Evolutionary conservation across 768 basidiomycete species (phyloP).

Genomic region (Terana coerulea): DNA sequence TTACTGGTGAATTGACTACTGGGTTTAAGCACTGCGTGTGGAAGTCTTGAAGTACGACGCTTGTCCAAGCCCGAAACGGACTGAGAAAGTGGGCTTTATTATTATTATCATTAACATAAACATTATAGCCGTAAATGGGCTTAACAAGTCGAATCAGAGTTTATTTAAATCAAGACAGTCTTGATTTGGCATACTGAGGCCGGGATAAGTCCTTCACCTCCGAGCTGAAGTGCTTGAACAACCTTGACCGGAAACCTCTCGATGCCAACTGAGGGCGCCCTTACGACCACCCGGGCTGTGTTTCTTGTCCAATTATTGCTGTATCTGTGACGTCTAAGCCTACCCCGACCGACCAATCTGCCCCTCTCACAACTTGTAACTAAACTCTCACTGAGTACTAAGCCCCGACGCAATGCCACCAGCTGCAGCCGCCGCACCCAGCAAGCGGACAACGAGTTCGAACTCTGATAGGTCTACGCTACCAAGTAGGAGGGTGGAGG

Average conservation of each 20-base stretch:
- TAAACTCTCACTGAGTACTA: constrained; percentile 2
- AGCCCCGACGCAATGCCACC: constrained; percentile 20
- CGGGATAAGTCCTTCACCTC: constrained; percentile 1
- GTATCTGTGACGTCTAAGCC: neutral
- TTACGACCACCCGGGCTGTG: neutral
- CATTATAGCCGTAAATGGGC: too few relatives aligned
- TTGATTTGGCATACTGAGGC: constrained; percentile 3
- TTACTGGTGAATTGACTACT: too few relatives aligned
- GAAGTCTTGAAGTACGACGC: too few relatives aligned
- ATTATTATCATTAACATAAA: too few relatives aligned
- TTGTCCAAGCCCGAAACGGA: too few relatives aligned
- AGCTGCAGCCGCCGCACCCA: constrained; percentile 15
- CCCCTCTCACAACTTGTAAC: neutral
- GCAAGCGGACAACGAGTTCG: constrained; percentile 18
- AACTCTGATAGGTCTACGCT: constrained; percentile 12
- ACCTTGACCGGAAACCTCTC: neutral
- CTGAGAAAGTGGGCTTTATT: too few relatives aligned
- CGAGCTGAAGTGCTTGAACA: constrained; percentile 1
- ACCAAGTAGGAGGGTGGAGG: constrained; percentile 35
- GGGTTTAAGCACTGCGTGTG: too few relatives aligned
- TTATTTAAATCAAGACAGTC: too few relatives aligned
- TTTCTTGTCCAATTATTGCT: constrained; percentile 8
- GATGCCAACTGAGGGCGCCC: constrained; percentile 9
- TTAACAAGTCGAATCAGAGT: too few relatives aligned
- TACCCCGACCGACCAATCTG: neutral